Percentiles rank a stretch among this genome's conserved stretches.
Evolutionary conservation across 139 green algal species (phyloP).

Genomic region (Pleodorina starrii): DNA sequence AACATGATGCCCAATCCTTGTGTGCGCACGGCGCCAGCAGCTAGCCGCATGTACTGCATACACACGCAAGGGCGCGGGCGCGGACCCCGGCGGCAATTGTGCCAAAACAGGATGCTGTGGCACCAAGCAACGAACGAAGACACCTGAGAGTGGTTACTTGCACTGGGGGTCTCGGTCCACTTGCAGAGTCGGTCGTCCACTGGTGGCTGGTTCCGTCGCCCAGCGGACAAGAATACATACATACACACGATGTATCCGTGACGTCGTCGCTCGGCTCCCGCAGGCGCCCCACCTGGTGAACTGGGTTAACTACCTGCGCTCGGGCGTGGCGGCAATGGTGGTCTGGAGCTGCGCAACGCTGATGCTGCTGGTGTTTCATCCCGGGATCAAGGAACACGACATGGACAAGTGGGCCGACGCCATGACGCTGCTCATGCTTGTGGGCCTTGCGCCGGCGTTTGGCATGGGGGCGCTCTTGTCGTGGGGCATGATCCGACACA

Average conservation of each 20-base stretch:
- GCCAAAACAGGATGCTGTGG: no score
- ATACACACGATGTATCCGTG: no score
- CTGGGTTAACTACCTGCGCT: conserved; percentile 23
- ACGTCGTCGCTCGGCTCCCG: neutral
- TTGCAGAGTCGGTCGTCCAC: no score
- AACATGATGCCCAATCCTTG: neutral
- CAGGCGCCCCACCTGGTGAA: neutral
- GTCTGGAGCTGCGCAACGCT: neutral
- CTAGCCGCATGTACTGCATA: no score
- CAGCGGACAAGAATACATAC: no score
- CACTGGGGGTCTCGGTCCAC: no score
- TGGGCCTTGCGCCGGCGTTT: conserved; percentile 20
- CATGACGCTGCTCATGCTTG: conserved; percentile 28
- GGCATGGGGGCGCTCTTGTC: neutral
- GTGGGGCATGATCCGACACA: neutral
- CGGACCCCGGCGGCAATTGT: no score
- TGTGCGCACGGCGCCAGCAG: no score
- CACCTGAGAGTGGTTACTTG: no score
- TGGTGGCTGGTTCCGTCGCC: no score
- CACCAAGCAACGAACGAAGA: no score
- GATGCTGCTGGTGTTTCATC: conserved; percentile 11
- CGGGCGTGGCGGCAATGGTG: neutral
- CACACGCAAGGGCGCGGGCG: no score
- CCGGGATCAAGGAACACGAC: neutral
- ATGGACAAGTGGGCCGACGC: neutral